phyloP scores from a whole-genome alignment of 2,329 filamentous ascomycete genomes.

The Hypoxylon sp. region DNA sequence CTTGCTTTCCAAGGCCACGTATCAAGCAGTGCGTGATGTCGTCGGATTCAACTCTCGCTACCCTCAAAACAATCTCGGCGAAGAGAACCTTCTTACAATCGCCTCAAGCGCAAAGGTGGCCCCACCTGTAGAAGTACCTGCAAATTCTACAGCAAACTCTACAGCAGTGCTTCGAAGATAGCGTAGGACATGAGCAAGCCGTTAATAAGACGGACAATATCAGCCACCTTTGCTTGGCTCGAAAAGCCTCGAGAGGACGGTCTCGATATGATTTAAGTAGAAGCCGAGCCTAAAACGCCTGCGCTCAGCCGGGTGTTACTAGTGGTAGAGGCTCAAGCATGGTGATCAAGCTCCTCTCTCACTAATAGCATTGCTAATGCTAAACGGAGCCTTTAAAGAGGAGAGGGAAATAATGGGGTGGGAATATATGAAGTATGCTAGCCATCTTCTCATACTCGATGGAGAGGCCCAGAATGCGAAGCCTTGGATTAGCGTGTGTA shows the following conservation, averaged over 20 bases:
- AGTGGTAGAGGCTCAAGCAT: not conserved
- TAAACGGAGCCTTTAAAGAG: not conserved
- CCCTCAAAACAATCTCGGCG: conserved; percentile 59
- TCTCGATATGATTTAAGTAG: not conserved
- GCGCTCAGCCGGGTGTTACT: not conserved
- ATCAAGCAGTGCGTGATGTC: conserved; percentile 57
- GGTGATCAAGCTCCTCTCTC: not conserved
- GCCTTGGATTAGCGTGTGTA: conserved; percentile 18
- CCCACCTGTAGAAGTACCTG: conserved; percentile 11
- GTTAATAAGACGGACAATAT: not conserved
- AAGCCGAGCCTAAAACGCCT: not conserved
- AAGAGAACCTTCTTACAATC: conserved; percentile 55
- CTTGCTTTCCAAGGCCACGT: conserved; percentile 55
- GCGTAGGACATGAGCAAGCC: not conserved
- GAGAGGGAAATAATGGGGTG: conserved; percentile 13
- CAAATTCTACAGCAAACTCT: conserved; percentile 28
- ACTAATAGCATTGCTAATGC: not conserved
- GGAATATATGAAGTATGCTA: conserved; percentile 24
- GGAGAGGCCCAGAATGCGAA: not conserved
- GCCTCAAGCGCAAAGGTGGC: not conserved
- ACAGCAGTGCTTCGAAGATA: conserved; percentile 19
- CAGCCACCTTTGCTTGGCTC: not conserved
- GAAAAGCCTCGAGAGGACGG: not conserved
- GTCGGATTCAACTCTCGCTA: conserved; percentile 64
- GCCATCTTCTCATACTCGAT: conserved; percentile 21